Evolutionary conservation across 805 yeast genomes (phyloP).

Genomic region (Torulaspora franciscae): DNA sequence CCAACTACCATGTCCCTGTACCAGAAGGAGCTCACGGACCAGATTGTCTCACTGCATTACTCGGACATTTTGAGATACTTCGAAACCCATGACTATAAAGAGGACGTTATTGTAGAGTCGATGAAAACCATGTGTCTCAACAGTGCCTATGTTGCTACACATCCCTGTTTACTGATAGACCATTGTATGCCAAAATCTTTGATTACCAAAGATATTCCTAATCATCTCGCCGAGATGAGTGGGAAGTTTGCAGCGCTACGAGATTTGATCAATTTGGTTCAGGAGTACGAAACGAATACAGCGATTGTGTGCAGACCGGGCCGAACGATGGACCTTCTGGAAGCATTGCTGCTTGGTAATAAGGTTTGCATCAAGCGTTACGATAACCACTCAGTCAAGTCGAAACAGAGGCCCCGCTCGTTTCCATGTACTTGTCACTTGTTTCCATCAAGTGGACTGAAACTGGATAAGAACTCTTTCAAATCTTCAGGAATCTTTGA

Average conservation of each 20-base stretch:
- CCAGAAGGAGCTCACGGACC: conserved; percentile 85
- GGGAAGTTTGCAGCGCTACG: conserved; percentile 76
- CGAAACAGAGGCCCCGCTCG: conserved; percentile 31
- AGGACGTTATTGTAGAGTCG: conserved; percentile 64
- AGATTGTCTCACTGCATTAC: conserved; percentile 85
- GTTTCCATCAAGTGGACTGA: conserved; percentile 38
- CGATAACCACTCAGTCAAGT: conserved; percentile 56
- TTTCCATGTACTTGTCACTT: conserved; percentile 40
- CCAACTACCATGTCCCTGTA: conserved; percentile 82
- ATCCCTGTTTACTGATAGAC: conserved; percentile 79
- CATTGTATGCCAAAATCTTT: conserved; percentile 76
- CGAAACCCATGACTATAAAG: conserved; percentile 48
- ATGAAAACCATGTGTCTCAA: conserved; percentile 70
- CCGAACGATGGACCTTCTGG: conserved; percentile 63
- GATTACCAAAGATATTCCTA: conserved; percentile 64
- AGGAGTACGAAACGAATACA: conserved; percentile 44
- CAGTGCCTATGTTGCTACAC: conserved; percentile 76
- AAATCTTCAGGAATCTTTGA: conserved; percentile 42
- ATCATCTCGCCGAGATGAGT: conserved; percentile 66
- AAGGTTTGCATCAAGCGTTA: conserved; percentile 53
- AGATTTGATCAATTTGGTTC: conserved; percentile 56
- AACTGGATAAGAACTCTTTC: conserved; percentile 21
- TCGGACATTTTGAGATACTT: conserved; percentile 85
- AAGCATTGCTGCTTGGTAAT: conserved; percentile 63
- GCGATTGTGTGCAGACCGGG: conserved; percentile 71